Evolutionary conservation across 192 early-diverging fungal species (phyloP).

Genomic region (Glomus cerebriforme): DNA sequence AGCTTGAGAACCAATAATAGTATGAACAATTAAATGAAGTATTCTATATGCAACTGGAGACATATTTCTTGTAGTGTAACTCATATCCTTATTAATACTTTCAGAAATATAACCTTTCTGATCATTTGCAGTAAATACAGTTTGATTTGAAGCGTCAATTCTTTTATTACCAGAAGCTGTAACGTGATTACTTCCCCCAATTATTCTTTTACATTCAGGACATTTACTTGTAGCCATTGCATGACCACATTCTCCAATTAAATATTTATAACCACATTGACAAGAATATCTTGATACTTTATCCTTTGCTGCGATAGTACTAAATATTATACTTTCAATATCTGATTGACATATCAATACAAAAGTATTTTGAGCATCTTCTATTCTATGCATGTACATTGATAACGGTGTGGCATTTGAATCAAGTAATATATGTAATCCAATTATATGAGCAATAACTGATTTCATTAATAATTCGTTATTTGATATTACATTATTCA

Average conservation of each 20-base stretch:
- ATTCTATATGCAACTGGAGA: constrained; percentile 21
- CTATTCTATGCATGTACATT: constrained; percentile 5
- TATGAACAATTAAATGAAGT: constrained; percentile 22
- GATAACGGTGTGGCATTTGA: constrained; percentile 3
- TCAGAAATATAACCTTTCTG: neutral
- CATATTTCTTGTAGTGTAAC: neutral
- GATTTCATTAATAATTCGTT: constrained; percentile 25
- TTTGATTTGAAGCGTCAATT: neutral
- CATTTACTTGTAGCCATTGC: neutral
- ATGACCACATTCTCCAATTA: neutral
- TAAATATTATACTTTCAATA: neutral
- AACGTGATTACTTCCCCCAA: neutral
- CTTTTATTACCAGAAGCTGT: neutral
- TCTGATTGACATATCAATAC: constrained; percentile 22
- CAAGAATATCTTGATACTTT: neutral
- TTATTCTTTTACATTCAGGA: neutral
- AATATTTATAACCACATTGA: constrained; percentile 2
- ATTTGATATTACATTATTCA: neutral
- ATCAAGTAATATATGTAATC: constrained; percentile 14
- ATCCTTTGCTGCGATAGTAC: neutral
- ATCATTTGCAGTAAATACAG: neutral
- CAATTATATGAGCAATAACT: constrained; percentile 16
- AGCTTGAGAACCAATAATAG: neutral
- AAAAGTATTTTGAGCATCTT: neutral
- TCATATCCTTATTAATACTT: neutral